Base-by-base conservation (phyloP, 2,329 filamentous ascomycete species). In the Dactylonectria estremocensis region DNA sequence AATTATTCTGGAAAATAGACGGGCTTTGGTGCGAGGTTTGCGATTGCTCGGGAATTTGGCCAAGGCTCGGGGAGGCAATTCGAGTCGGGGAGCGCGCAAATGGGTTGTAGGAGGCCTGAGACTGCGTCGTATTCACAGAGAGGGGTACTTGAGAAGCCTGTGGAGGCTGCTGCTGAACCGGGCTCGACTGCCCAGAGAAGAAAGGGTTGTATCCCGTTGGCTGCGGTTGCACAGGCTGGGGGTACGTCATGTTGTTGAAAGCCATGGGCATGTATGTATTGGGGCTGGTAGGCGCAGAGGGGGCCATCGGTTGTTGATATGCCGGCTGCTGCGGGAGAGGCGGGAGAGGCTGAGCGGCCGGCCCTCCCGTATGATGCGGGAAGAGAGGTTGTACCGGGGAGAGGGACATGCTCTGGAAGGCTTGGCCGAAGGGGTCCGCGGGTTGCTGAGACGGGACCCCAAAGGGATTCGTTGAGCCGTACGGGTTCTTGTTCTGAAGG, bases 341-440 rank as follows among this genome's bases (percentile, higher is more conserved):
- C 43, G 83, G 40, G 40, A 43, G 7, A 43, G 40, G 76, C 71
- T 83, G 85, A 16, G 80, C 79, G 69, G 79, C 82, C 71, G 87
- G 70, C 22, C 89, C 93, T 61, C 93, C 92, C 1, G 93, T 95
- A 61, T 91, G 90, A 75, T 95, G 90, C 8, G 93, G 92, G 77
- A 95, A 95, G 33, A 95, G 83, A 43, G 89, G 89, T 72, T 90
- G 89, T 46, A 82, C 68, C 56, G 80, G 79, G 24, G 89, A 89
- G 2, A 97, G 83, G 43, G 93, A 90, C 80, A 97, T 86, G 69
- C 89, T 90, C 77, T 95, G 91, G 76, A 97, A 93, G 1, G 92
- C 90, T 73, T 92, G 89, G 69, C 90, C 89, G 18, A 95, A 80
- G 11, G 74, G 66, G 53, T 82, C 80, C 9, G 74, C 52, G 33